These are phyloP conservation scores for Boletellus ananas DNA, from an alignment of 768 basidiomycete genomes.

Conservation along the genomic window DNA sequence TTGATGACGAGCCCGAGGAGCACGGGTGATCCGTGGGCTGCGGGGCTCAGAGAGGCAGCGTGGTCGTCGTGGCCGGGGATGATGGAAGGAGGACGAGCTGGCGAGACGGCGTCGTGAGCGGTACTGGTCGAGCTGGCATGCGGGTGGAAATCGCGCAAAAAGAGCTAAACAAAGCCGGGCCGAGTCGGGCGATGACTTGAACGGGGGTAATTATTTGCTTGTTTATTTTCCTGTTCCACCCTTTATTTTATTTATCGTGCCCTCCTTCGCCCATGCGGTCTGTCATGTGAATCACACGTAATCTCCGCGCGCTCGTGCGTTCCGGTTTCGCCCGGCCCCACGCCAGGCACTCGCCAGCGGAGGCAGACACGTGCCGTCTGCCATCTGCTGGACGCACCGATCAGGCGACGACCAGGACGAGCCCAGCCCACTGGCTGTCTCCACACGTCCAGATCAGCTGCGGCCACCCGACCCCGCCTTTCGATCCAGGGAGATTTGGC, in stretches of 20 bases:
- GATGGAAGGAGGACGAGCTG: not conserved
- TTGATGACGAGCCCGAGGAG: constrained; percentile 22
- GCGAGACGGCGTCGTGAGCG: not conserved
- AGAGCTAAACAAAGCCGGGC: constrained; percentile 15
- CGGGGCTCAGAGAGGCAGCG: not conserved
- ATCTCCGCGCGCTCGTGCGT: not conserved
- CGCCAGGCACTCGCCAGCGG: not conserved
- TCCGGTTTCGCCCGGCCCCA: not conserved
- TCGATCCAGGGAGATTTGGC: too few species aligned
- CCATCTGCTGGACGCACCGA: not conserved
- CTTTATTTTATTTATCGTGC: too few species aligned
- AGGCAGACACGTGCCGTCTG: not conserved
- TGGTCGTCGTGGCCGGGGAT: not conserved
- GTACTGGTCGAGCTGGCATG: constrained; percentile 16
- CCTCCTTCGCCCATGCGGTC: too few species aligned
- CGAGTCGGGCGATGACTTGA: constrained; percentile 2
- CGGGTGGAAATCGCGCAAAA: constrained; percentile 19
- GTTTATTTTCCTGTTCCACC: too few species aligned
- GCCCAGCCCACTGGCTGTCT: not conserved
- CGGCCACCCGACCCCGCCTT: constrained; percentile 9
- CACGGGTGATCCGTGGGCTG: constrained; percentile 21
- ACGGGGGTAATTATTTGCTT: too few species aligned
- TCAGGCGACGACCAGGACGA: not conserved
- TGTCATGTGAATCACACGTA: not conserved
- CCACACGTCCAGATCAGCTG: not conserved